phyloP scores from a whole-genome alignment of 1,139 yeast species.

The Suhomyces guaymorum region DNA sequence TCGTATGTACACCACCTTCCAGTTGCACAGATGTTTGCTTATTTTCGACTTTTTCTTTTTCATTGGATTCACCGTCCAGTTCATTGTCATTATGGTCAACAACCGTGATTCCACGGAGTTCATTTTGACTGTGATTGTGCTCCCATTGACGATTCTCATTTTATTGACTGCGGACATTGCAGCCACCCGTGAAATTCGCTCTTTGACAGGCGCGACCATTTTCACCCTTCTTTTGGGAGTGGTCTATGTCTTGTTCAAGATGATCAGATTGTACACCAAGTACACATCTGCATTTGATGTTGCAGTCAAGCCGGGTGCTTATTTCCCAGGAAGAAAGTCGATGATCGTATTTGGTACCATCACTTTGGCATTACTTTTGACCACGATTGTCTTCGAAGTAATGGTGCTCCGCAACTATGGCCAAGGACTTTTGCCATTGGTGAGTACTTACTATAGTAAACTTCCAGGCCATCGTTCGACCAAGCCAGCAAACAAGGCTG shows the following conservation, averaged over 20 bases:
- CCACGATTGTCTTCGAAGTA: constrained; percentile 40
- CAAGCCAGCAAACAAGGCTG: neutral
- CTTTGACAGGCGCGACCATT: constrained; percentile 32
- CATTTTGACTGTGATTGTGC: constrained; percentile 49
- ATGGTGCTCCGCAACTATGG: constrained; percentile 40
- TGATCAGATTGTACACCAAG: constrained; percentile 49
- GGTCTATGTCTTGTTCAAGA: constrained; percentile 53
- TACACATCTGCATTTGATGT: constrained; percentile 30
- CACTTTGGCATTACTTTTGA: constrained; percentile 40
- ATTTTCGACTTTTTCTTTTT: constrained; percentile 53
- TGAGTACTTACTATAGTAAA: constrained; percentile 26
- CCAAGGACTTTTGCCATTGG: constrained; percentile 40
- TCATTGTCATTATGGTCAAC: constrained; percentile 47
- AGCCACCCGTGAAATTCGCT: constrained; percentile 37
- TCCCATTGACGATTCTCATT: constrained; percentile 48
- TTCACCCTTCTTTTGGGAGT: constrained; percentile 42
- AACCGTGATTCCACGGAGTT: constrained; percentile 47
- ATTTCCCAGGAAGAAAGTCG: constrained; percentile 51
- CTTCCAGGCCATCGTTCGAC: constrained; percentile 17
- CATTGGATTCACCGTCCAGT: constrained; percentile 56
- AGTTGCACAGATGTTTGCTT: constrained; percentile 44
- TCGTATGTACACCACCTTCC: constrained; percentile 42
- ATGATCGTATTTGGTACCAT: constrained; percentile 50
- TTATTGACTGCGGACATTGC: constrained; percentile 41
- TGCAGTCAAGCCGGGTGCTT: constrained; percentile 30